Evolutionary conservation across 129 eudicot genomes (phyloP), one percentile per base, ranked within the genome.

Genomic region (Flaveria sonorensis): DNA sequence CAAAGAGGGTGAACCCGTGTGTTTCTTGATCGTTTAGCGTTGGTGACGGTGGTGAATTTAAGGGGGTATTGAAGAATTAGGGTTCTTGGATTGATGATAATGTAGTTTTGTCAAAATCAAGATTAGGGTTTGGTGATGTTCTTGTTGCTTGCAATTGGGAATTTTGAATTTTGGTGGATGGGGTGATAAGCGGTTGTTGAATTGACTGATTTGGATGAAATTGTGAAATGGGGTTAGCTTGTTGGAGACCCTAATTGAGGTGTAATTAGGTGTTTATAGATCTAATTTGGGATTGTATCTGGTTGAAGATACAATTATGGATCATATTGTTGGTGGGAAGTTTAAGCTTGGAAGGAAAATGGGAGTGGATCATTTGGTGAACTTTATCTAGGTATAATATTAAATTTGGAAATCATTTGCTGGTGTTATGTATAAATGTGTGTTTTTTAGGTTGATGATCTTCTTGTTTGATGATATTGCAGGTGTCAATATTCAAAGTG

Each of bases 291-390:
- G 80, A 77, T 59, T 43, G 2, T 19, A 53, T 26, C 67, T 53
- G 36, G 68, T 57, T 76, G 24, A 46, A 72, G 78, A 69, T 52
- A 55, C 18, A 67, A 73, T 80, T 28, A 86, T 94, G 97, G 98
- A 94, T 87, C 96, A 87, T 84, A 85, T 88, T 75, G 87, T 94
- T 65, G 96, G 97, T 78, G 98, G 97, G 69, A 94, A 91, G 83
- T 94, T 89, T 88, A 94, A 91, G 89, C 83, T 93, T 83, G 98
- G 98, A 80, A 90, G 97, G 86, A 93, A 93, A 89, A 90, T 85
- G 98, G 98, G 28, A 89, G 96, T 83, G 98, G 98, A 60, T 94
- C 98, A 40, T 94, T 94, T 85, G 98, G 98, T 60, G 98, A 91
- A 85, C 96, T 94, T 56, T 89, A 84, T 91, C 83, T 94, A 86